phyloP scores from a whole-genome alignment of 2,329 filamentous ascomycete species.

The Aureobasidium lini region DNA sequence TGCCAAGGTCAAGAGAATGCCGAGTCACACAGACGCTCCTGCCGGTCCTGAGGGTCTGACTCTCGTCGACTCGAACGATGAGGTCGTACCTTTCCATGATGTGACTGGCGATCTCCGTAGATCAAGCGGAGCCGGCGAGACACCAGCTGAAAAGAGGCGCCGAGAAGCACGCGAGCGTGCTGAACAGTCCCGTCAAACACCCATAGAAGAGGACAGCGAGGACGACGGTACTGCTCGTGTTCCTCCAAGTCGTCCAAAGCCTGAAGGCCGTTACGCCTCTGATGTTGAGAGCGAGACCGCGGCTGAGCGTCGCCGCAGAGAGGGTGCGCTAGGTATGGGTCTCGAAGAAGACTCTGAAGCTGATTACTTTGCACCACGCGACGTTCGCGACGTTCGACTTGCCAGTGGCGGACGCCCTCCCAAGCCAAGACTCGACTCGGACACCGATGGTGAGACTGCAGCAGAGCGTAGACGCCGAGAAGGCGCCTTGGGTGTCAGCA shows the following conservation, averaged over 20 bases:
- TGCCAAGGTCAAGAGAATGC: constrained; percentile 14
- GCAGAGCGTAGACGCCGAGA: constrained; percentile 67
- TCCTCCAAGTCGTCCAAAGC: constrained; percentile 19
- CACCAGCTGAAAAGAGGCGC: constrained; percentile 37
- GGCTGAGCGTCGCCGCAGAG: constrained; percentile 64
- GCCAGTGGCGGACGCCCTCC: constrained; percentile 9
- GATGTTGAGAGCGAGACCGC: constrained; percentile 56
- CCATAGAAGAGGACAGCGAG: constrained; percentile 26
- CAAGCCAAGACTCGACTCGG: constrained; percentile 21
- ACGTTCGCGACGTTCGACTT: constrained; percentile 3
- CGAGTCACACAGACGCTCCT: constrained; percentile 11
- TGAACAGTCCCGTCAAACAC: constrained; percentile 3
- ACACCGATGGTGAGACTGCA: constrained; percentile 55
- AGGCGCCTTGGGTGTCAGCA: constrained; percentile 59
- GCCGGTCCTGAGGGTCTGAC: constrained; percentile 30
- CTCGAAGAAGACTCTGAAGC: constrained; percentile 14
- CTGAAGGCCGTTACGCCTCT: constrained; percentile 10
- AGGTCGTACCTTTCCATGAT: constrained; percentile 42
- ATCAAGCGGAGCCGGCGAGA: constrained; percentile 22
- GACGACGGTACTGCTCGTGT: constrained; percentile 33
- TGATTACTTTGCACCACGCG: constrained; percentile 32
- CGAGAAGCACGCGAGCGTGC: constrained; percentile 26
- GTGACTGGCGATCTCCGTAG: constrained; percentile 27
- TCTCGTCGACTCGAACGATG: constrained; percentile 38
- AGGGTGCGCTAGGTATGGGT: constrained; percentile 62